Conservation (phyloP, 495 filamentous ascomycete genomes). For the Bacidia gigantensis region DNA sequence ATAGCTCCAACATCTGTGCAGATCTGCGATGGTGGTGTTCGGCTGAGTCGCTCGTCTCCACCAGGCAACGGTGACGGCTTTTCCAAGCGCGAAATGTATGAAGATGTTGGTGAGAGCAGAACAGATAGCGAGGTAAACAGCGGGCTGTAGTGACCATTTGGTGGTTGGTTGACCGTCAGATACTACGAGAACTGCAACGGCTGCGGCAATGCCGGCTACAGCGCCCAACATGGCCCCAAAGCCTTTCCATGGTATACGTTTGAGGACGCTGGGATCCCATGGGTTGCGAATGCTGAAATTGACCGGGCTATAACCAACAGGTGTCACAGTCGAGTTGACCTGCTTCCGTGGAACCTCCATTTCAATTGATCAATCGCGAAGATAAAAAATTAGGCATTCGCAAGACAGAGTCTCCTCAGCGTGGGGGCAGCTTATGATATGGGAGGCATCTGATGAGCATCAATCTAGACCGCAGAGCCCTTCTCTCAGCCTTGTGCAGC, state of each 20-base stretch:
- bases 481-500: background rate
- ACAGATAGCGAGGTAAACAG: background rate
- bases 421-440: background rate
- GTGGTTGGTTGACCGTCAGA: background rate
- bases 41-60: conserved; percentile 8
- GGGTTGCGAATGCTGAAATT: background rate
- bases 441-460: background rate
- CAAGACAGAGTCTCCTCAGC: background rate
- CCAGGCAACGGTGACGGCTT: conserved; percentile 11
- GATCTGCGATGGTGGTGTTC: conserved; percentile 2
- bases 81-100: conserved; percentile 4
- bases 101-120: conserved; percentile 7
- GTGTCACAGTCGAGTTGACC: background rate
- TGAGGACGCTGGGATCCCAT: background rate
- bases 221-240: background rate
- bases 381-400: background rate
- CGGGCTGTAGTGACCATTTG: background rate
- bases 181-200: background rate
- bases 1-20: conserved; percentile 9
- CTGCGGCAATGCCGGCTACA: background rate
- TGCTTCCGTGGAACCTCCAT: background rate
- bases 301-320: background rate
- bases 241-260: conserved; percentile 1
- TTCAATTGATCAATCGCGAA: background rate
- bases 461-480: background rate